Base-by-base conservation (phyloP, 768 basidiomycete genomes). In the Wakefieldia striispora region DNA sequence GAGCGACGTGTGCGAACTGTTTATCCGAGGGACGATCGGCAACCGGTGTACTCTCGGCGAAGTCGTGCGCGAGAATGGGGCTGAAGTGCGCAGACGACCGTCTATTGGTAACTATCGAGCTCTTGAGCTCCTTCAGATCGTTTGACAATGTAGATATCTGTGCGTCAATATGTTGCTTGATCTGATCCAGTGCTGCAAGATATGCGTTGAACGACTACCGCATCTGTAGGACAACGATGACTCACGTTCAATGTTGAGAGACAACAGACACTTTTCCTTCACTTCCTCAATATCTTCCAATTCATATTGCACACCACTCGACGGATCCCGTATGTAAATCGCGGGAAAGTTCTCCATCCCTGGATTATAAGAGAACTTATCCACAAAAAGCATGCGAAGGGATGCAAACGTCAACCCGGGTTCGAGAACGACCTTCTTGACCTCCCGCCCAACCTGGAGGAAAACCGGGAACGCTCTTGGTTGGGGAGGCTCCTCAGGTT, bases 221-320 rank as follows among this genome's bases (percentile, higher is more conserved):
- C 21, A 48, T 29, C 53, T 21, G n/a, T 31, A n/a, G 9, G 19
- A 33, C 14, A 56, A 17, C n/a, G 38, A 16, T 17, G 11, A 83
- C 95, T 70, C 69, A 97, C 95, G 91, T 78, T 98, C 95, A 51
- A 99, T 94, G 58, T 97, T 97, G 41, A 99, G 73, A 40, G 91
- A 95, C 42, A 99, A 71, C 17, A 97, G 67, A 64, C 88, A 90
- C 54, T 85, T 92, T 48, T 92, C 87, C 68, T 86, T 85, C 27
- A 99, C 81, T 63, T 99, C 95, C 16, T 90, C 88, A 49, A 92
- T 82, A 65, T 97, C 92, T 66, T 99, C 95, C 48, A 98, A 73
- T 69, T 97, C 95, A 64, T 95, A 99, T 63, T 93, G 88, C 43
- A 97, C 90, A 12, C 93, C 93, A 51, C 90, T 93, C 36, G 83